Conservation (phyloP, 441 rosid species). For the Gossypium lobatum region DNA sequence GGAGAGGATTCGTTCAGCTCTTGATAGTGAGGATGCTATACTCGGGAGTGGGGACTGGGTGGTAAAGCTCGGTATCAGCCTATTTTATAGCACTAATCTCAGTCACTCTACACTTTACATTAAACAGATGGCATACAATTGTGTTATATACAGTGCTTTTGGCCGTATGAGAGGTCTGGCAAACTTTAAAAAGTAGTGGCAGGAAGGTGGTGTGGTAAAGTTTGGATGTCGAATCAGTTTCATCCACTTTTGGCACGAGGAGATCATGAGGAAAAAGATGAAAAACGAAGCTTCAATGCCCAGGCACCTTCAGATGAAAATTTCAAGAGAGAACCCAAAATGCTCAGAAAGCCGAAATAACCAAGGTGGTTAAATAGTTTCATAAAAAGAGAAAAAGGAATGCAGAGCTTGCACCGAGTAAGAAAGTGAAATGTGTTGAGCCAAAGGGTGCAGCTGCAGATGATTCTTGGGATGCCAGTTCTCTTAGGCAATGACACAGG, state of each 20-base stretch:
- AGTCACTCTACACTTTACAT: constrained; percentile 79
- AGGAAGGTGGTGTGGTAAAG: constrained; percentile 98
- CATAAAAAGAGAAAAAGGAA: constrained; percentile 57
- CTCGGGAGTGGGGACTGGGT: constrained; percentile 93
- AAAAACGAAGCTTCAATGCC: constrained; percentile 33
- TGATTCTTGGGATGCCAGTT: constrained; percentile 45
- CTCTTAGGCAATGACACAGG: constrained; percentile 35
- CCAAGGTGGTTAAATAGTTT: constrained; percentile 42
- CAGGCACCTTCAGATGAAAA: constrained; percentile 35
- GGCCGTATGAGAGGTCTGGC: constrained; percentile 58
- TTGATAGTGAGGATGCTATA: constrained; percentile 72
- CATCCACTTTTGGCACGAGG: constrained; percentile 56
- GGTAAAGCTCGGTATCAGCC: constrained; percentile 85
- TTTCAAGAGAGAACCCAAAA: constrained; percentile 38
- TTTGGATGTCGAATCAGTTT: constrained; percentile 99
- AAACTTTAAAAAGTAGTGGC: constrained; percentile 79
- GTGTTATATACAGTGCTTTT: constrained; percentile 75
- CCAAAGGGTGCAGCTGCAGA: constrained; percentile 53
- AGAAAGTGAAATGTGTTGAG: constrained; percentile 37
- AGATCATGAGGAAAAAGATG: constrained; percentile 52
- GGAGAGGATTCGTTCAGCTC: constrained; percentile 58
- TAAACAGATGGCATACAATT: constrained; percentile 96
- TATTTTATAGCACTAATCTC: constrained; percentile 80
- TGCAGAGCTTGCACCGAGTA: constrained; percentile 31
- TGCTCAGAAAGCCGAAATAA: constrained; percentile 29